Evolutionary conservation across 2,329 filamentous ascomycete species (phyloP).

Genomic region (Colletotrichum lindemuthianum): DNA sequence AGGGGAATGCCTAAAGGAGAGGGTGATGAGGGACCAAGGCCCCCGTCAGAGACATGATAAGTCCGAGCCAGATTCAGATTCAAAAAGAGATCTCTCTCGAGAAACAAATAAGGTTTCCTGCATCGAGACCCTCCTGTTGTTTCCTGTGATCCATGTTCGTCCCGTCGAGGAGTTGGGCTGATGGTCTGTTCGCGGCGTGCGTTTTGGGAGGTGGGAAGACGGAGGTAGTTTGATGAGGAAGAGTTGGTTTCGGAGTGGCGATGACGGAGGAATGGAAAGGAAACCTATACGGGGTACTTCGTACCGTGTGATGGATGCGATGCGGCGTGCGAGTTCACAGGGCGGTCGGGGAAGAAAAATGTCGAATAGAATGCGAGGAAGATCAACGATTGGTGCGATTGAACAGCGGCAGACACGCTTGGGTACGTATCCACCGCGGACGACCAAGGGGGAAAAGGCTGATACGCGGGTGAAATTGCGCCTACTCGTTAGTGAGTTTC

Average conservation of each 20-base stretch:
- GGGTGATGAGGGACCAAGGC: not conserved
- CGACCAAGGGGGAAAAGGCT: constrained; percentile 46
- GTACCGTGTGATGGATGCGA: too few species aligned
- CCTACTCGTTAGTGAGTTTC: constrained; percentile 63
- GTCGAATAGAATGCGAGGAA: too few species aligned
- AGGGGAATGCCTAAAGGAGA: constrained; percentile 13
- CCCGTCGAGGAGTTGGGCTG: constrained; percentile 13
- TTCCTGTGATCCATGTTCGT: constrained; percentile 34
- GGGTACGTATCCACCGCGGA: constrained; percentile 9
- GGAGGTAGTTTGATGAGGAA: not conserved
- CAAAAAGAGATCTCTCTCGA: constrained; percentile 17
- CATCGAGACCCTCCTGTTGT: constrained; percentile 32
- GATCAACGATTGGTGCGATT: too few species aligned
- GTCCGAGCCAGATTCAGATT: constrained; percentile 30
- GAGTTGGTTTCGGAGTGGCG: not conserved
- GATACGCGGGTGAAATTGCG: constrained; percentile 61
- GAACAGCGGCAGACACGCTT: too few species aligned
- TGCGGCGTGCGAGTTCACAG: too few species aligned
- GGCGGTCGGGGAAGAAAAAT: too few species aligned
- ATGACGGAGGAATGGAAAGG: not conserved
- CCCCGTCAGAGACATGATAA: constrained; percentile 11
- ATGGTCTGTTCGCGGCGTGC: constrained; percentile 26
- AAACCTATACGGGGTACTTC: too few species aligned
- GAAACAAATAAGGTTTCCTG: constrained; percentile 37
- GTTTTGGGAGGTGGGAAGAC: constrained; percentile 1